Conservation (phyloP, 164 flowering plant species). For the Piper betle region DNA sequence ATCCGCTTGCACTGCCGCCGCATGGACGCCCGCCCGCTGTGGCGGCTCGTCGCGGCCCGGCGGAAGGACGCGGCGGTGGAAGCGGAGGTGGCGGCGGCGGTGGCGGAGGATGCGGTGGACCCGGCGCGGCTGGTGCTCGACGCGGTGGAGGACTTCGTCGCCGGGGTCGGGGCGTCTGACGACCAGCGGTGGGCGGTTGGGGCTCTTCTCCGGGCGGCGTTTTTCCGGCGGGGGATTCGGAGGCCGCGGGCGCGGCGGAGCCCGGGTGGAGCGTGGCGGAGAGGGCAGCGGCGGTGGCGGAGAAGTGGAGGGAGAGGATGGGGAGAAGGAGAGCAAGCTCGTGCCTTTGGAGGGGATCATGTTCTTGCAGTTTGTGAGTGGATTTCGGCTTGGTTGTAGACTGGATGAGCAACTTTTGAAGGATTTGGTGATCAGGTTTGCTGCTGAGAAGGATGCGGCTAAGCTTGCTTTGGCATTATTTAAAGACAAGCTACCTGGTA, state of each 20-base stretch:
- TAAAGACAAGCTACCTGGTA: slow-evolving; percentile 42
- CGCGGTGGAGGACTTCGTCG: slow-evolving; percentile 30
- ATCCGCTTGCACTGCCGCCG: slow-evolving; percentile 19
- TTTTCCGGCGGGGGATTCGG: slow-evolving; percentile 12
- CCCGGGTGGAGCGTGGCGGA: slow-evolving; percentile 20
- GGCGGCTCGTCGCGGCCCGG: slow-evolving; percentile 27
- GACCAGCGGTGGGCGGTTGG: slow-evolving; percentile 58
- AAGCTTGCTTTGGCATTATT: slow-evolving; percentile 36
- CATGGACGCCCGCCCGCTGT: slow-evolving; percentile 32
- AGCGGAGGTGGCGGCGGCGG: slow-evolving; percentile 18
- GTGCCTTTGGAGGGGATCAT: slow-evolving; percentile 48
- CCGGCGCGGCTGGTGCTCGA: slow-evolving; percentile 29
- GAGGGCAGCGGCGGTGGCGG: slow-evolving; percentile 20
- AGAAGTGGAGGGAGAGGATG: slow-evolving; percentile 29
- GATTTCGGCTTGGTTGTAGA: slow-evolving; percentile 27
- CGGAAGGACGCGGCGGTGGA: slow-evolving; percentile 36
- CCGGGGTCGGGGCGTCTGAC: slow-evolving; percentile 22
- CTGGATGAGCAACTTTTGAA: slow-evolving; percentile 34
- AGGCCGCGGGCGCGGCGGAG: neutral
- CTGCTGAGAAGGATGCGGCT: slow-evolving; percentile 46
- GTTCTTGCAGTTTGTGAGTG: slow-evolving; percentile 40
- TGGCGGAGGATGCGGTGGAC: slow-evolving; percentile 32
- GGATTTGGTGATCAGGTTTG: slow-evolving; percentile 32
- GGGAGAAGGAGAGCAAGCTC: slow-evolving; percentile 16
- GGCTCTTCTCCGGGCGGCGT: slow-evolving; percentile 28